Conservation (phyloP, 2,329 filamentous ascomycete genomes). For the Pseudogymnoascus sp. region DNA sequence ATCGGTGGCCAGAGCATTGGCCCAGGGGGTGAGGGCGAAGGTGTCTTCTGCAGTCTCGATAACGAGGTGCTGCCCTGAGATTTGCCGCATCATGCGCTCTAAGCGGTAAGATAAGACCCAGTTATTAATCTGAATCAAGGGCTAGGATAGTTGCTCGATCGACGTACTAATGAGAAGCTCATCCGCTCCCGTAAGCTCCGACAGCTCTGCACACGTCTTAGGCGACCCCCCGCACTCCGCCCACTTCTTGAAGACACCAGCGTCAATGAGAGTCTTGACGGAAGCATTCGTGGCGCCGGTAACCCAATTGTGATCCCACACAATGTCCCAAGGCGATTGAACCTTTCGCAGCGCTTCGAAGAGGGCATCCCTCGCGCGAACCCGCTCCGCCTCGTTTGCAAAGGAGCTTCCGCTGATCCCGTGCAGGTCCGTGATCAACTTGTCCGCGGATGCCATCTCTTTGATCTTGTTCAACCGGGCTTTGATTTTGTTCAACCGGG, state of each 20-base stretch:
- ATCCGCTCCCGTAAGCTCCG: constrained; percentile 30
- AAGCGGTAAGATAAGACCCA: neutral
- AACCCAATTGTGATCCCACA: constrained; percentile 34
- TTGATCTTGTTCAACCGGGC: neutral
- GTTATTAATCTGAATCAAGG: constrained; percentile 6
- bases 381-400: constrained; percentile 29
- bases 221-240: constrained; percentile 25
- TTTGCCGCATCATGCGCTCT: constrained; percentile 30
- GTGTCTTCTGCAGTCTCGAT: constrained; percentile 30
- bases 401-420: constrained; percentile 26
- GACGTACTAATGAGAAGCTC: constrained; percentile 28
- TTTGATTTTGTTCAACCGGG: no score
- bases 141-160: neutral
- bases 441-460: constrained; percentile 8
- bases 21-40: constrained; percentile 31
- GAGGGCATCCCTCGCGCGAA: constrained; percentile 29
- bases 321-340: constrained; percentile 34
- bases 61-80: constrained; percentile 32
- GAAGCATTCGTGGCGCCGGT: constrained; percentile 29
- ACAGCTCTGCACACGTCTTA: constrained; percentile 28
- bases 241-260: constrained; percentile 33
- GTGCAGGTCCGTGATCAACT: constrained; percentile 18
- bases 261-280: constrained; percentile 34
- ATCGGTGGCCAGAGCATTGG: constrained; percentile 26
- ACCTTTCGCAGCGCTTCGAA: constrained; percentile 27